Base-by-base conservation (phyloP, 805 yeast species). In the Kuraishia floccosa region DNA sequence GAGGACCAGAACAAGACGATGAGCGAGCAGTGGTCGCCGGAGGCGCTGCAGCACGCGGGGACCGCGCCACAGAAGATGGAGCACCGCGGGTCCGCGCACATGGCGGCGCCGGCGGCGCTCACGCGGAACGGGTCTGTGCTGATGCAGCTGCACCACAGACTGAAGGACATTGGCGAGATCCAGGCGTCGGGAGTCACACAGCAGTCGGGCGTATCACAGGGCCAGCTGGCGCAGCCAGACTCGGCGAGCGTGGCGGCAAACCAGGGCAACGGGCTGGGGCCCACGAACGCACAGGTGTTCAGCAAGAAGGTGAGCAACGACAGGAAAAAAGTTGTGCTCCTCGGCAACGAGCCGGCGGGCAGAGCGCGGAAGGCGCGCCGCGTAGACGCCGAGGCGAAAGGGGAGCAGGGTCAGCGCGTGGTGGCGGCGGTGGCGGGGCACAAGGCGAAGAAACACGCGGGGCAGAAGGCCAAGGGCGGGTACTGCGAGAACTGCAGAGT, bases 401-500 rank as follows among this genome's bases (percentile, higher is more conserved):
- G n/a, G n/a, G 27, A 24, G 7, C 15, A 24, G n/a, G 27, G 27
- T 6, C 13, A n/a, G 7, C 10, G 14, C n/a, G 14, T n/a, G 9
- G 27, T 24, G 14, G 12, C 10, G 5, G 10, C 27, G 5, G 16
- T 23, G 15, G 24, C 31, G 21, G 27, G 27, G 16, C 32, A 24
- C 28, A 34, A 28, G 27, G 14, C 44, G 42, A 27, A 40, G 44
- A 26, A 20, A 41, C 6, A 49, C 41, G 29, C 37, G 40, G 15
- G 50, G 47, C 52, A 35, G 12, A 28, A 28, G 18, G 27, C 36
- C 20, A 55, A 54, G 30, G 69, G 89, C 1, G 96, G 96, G 0
- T 87, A 83, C 53, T 89, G 98, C 56, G 98, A 89, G 50, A 89
- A 89, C 48, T 89, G 98, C 54, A 64, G 89, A 16, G 80, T 79